phyloP scores from a whole-genome alignment of 768 basidiomycete genomes.

The Botryobasidium botryosum region DNA sequence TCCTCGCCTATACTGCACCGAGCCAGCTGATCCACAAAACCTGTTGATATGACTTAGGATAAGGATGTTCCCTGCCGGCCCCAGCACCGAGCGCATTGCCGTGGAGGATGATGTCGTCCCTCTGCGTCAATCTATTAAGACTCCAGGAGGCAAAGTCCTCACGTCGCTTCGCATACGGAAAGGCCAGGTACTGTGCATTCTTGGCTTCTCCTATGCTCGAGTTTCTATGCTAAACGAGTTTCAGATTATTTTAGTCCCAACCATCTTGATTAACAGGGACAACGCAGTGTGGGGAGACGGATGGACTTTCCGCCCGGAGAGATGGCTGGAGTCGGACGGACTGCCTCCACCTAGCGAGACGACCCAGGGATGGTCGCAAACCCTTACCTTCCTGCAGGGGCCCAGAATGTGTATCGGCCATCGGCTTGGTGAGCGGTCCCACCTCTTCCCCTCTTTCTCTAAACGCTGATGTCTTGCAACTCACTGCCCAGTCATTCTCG shows the following conservation, averaged over 20 bases:
- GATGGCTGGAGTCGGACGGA: constrained; percentile 18
- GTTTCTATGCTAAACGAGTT: too few species aligned
- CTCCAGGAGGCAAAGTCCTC: constrained; percentile 1
- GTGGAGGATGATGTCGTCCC: constrained; percentile 9
- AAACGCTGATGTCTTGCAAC: too few species aligned
- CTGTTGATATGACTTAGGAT: too few species aligned
- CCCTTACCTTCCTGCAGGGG: constrained; percentile 6
- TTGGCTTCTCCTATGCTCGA: too few species aligned
- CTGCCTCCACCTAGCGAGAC: constrained; percentile 10
- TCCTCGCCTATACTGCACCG: too few species aligned
- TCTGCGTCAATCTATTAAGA: constrained; percentile 5
- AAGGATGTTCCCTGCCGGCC: constrained; percentile 8
- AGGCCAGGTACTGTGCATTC: constrained; percentile 10
- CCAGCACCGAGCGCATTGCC: constrained; percentile 10
- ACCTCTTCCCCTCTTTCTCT: too few species aligned
- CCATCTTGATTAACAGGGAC: constrained; percentile 7
- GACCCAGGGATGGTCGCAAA: constrained; percentile 6
- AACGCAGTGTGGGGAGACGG: constrained; percentile 6
- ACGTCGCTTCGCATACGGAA: constrained; percentile 5
- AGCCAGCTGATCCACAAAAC: too few species aligned
- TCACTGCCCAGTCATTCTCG: too few species aligned
- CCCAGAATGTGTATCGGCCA: constrained; percentile 9
- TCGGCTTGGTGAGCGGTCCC: too few species aligned
- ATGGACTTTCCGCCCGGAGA: constrained; percentile 22
- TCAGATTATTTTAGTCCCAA: constrained; percentile 8